phyloP scores from a whole-genome alignment of 2,329 filamentous ascomycete genomes.

The Penicillium sp. region DNA sequence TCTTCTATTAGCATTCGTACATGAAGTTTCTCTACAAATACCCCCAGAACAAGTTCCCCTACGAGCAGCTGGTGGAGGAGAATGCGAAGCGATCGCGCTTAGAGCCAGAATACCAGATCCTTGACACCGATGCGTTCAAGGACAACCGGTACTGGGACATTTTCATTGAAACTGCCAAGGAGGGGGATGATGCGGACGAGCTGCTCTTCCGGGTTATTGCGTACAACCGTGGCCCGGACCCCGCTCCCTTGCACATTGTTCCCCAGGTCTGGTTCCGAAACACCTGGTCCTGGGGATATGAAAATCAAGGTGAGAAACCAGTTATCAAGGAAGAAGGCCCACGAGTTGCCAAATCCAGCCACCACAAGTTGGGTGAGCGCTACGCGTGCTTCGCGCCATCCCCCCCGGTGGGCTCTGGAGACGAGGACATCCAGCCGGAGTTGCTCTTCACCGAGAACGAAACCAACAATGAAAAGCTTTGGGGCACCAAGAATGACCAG shows the following conservation, averaged over 20 bases:
- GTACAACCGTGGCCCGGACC: conserved; percentile 90
- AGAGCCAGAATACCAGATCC: conserved; percentile 87
- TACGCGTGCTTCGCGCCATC: conserved; percentile 87
- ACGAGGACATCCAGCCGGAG: conserved; percentile 80
- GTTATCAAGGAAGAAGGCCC: conserved; percentile 67
- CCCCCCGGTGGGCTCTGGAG: conserved; percentile 74
- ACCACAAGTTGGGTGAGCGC: conserved; percentile 76
- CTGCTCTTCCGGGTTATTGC: conserved; percentile 91
- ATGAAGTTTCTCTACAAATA: conserved; percentile 99
- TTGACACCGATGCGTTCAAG: conserved; percentile 85
- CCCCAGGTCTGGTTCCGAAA: conserved; percentile 97
- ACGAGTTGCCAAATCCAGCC: conserved; percentile 72
- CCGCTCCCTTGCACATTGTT: conserved; percentile 87
- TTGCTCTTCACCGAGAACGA: conserved; percentile 95
- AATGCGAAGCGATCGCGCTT: conserved; percentile 74
- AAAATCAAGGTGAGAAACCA: conserved; percentile 74
- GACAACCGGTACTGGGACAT: conserved; percentile 96
- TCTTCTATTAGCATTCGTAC: conserved; percentile 73
- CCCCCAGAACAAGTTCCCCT: conserved; percentile 87
- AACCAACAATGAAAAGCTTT: conserved; percentile 78
- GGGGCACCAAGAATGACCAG: conserved; percentile 73
- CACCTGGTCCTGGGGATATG: conserved; percentile 92
- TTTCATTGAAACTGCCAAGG: conserved; percentile 93
- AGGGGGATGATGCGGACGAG: conserved; percentile 87
- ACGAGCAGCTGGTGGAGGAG: conserved; percentile 81